Evolutionary conservation across 495 filamentous ascomycete genomes (phyloP), one percentile per base, ranked within the genome.

Genomic region (Trypethelium eluteriae): DNA sequence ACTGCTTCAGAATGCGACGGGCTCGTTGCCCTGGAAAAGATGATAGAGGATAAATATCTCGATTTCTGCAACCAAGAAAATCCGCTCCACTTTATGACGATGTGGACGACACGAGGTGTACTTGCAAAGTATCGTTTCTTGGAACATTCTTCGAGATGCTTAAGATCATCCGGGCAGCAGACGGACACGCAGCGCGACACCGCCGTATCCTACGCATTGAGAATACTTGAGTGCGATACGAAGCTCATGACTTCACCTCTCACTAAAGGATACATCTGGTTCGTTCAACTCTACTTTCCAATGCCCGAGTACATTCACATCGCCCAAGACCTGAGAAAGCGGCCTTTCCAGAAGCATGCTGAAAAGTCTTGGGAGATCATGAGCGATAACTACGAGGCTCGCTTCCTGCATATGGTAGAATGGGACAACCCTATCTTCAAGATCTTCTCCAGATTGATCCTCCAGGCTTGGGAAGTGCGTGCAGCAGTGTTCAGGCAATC

Each of bases 71-170:
- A 84, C 64, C 74, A 72, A 6, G 77, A 79, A 7, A 83, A 80
- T 69, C 78, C 83, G 0, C 72, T 85, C 12, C 83, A 86, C 67
- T 81, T 76, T 66, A 81, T 84, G 75, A 82, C 83, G 0, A 76
- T 83, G 11, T 86, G 81, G 83, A 75, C 68, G 44, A 71, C 77
- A n/a, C 76, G 81, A 44, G 73, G 44, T 0, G 70, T 74, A 11
- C 61, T 86, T 50, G 79, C 84, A 0, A 84, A 79, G 76, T 64
- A 12, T 59, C 74, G 74, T 39, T 75, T 87, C 2, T 11, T 83
- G 38, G 79, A 84, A 66, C 68, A 81, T 65, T 79, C 81, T 68
- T 75, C 77, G 2, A 75, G 49, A 68, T 70, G 70, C 49, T 70
- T 70, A 0, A 64, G 57, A 9, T 69, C 70, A 10, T 70, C 74